A percentile compares a stretch with the other conserved stretches of the same genome.
These are phyloP conservation scores for Pseudogymnoascus destructans DNA, from an alignment of 2,329 filamentous ascomycete genomes.

Conservation along the genomic window DNA sequence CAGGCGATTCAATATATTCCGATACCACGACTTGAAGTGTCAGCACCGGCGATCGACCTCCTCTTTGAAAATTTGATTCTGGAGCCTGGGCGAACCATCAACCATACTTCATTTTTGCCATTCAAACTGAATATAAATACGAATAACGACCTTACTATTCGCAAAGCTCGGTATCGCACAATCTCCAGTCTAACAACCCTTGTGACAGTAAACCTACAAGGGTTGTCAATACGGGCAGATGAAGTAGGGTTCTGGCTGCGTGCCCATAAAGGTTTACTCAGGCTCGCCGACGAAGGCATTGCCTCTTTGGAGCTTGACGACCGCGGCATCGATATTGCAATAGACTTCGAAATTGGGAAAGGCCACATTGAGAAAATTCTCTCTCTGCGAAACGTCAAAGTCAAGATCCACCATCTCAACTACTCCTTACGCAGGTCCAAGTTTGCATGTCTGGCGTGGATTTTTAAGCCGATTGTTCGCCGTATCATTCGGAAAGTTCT, in stretches of 20 bases:
- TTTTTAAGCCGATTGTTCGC: slow-evolving; percentile 71
- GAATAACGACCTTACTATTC: slow-evolving; percentile 74
- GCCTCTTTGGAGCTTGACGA: slow-evolving; percentile 77
- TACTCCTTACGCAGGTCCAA: slow-evolving; percentile 65
- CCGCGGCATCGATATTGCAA: slow-evolving; percentile 70
- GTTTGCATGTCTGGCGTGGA: slow-evolving; percentile 65
- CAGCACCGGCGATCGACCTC: slow-evolving; percentile 70
- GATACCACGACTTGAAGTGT: slow-evolving; percentile 79
- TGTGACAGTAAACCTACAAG: slow-evolving; percentile 66
- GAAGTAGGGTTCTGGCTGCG: slow-evolving; percentile 86
- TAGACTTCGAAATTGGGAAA: slow-evolving; percentile 73
- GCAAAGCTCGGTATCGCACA: slow-evolving; percentile 61
- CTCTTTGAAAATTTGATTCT: slow-evolving; percentile 83
- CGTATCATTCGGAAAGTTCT: slow-evolving; percentile 68
- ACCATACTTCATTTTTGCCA: slow-evolving; percentile 78
- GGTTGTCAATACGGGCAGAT: slow-evolving; percentile 69
- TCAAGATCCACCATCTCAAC: slow-evolving; percentile 75
- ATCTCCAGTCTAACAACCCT: slow-evolving; percentile 53
- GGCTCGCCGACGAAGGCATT: slow-evolving; percentile 69
- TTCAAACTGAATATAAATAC: slow-evolving; percentile 71
- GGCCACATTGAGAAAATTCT: slow-evolving; percentile 72
- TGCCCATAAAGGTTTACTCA: slow-evolving; percentile 61
- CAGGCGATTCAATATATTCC: slow-evolving; percentile 74
- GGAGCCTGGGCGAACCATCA: slow-evolving; percentile 73
- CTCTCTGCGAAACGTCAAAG: slow-evolving; percentile 59